Conservation (phyloP, 1,139 yeast genomes). For the Petasospora rhodanensis region DNA sequence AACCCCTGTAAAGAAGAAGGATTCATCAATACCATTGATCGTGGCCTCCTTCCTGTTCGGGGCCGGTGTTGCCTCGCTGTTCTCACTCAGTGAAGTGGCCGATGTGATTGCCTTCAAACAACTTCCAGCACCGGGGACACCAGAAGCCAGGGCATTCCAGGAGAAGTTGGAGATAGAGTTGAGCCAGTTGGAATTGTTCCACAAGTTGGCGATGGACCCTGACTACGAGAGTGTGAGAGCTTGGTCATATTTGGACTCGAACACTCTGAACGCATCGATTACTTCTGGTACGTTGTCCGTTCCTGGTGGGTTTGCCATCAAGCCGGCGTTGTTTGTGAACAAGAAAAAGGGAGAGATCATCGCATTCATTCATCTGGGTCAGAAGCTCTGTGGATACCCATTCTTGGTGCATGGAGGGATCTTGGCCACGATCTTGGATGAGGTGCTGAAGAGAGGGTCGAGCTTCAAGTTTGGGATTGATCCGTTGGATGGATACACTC, state of each 20-base stretch:
- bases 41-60: constrained; percentile 24
- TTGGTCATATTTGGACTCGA: constrained; percentile 56
- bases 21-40: constrained; percentile 15
- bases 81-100: constrained; percentile 25
- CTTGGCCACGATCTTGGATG: constrained; percentile 77
- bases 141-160: constrained; percentile 29
- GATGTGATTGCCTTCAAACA: constrained; percentile 18
- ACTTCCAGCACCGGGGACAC: constrained; percentile 20
- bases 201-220: constrained; percentile 38
- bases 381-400: constrained; percentile 81
- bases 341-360: constrained; percentile 53
- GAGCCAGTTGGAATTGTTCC: constrained; percentile 48
- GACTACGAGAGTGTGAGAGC: constrained; percentile 46
- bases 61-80: constrained; percentile 20
- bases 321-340: constrained; percentile 69
- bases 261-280: constrained; percentile 21
- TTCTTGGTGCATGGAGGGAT: constrained; percentile 88
- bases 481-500: constrained; percentile 31
- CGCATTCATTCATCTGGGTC: constrained; percentile 73
- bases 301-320: constrained; percentile 77
- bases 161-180: constrained; percentile 41
- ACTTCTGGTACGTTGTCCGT: constrained; percentile 32
- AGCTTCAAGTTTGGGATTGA: constrained; percentile 32
- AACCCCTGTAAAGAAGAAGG: constrained; percentile 2
- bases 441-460: constrained; percentile 59